phyloP scores from a whole-genome alignment of 2,329 filamentous ascomycete genomes.

The Hymenoscyphus fructigenus region DNA sequence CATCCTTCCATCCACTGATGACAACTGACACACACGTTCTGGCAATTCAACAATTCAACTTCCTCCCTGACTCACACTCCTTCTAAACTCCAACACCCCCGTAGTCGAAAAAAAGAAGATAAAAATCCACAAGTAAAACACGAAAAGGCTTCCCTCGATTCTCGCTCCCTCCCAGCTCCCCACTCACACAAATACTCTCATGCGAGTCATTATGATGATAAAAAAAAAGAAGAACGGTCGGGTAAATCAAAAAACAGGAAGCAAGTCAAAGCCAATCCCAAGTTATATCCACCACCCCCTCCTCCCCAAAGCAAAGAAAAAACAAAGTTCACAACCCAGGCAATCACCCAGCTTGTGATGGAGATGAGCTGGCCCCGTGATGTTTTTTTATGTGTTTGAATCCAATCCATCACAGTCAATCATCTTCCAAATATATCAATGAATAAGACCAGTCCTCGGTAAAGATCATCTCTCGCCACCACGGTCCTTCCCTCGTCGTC shows the following conservation, averaged over 20 bases:
- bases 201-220: constrained; percentile 1
- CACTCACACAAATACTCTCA: not conserved
- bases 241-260: constrained; percentile 1
- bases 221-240: not conserved
- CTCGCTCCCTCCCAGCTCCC: not conserved
- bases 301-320: constrained; percentile 2
- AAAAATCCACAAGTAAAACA: constrained; percentile 1
- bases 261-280: constrained; percentile 3
- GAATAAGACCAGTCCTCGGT: not conserved
- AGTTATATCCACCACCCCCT: constrained; percentile 3
- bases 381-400: constrained; percentile 7
- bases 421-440: constrained; percentile 10
- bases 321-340: not conserved
- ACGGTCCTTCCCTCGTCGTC: constrained; percentile 73
- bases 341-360: constrained; percentile 1
- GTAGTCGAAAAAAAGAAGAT: not conserved
- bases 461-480: constrained; percentile 32
- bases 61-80: constrained; percentile 3
- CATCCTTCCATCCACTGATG: not conserved
- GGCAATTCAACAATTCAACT: not conserved
- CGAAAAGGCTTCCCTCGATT: not conserved
- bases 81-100: constrained; percentile 9
- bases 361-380: constrained; percentile 4
- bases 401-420: constrained; percentile 30
- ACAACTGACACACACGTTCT: not conserved